Base-by-base conservation (phyloP, 441 rosid species). In the Pelargonium australe region DNA sequence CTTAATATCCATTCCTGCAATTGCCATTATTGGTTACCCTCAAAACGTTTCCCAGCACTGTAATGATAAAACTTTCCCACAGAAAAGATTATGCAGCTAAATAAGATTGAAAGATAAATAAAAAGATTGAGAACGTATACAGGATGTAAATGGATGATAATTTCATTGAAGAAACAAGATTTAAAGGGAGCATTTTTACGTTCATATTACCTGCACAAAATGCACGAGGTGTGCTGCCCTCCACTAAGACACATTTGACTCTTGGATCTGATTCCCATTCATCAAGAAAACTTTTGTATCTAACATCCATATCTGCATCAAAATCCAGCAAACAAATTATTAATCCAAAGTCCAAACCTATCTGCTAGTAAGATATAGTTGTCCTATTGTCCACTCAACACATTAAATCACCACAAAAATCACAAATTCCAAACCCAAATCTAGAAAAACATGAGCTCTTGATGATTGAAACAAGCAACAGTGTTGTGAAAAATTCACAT, bases 1-100 rank as follows among this genome's bases (percentile, higher is more conserved):
- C 85, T 91, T 90, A 72, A 95, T 89, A 84, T 92, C 97, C 97
- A 95, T 91, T 70, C 96, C 97, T 94, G 91, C 91, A 86, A 75
- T 72, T 73, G 61, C 69, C 85, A 78, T 75, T 69, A 72, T 73
- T 63, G 60, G 53, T 84, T 75, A 84, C 80, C 71, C 80, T 72
- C 78, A 75, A 75, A 78, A 73, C 44, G 73, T 74, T 64, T 64
- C 69, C 74, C 64, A 57, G 69, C 12, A 66, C 76, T 70, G 67
- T 64, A 78, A 70, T 63, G 73, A 62, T 28, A 10, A 60, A 43
- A 65, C 34, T 47, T 40, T 64, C 58, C 34, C 61, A 70, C 44
- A 23, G 51, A 65, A 41, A 45, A 40, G 44, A 4, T 49, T 47
- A 12, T 41, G 25, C 16, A 37, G 17, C 23, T 34, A 17, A 9